Evolutionary conservation across 1,139 yeast species (phyloP).

Genomic region (Diutina siamensis): DNA sequence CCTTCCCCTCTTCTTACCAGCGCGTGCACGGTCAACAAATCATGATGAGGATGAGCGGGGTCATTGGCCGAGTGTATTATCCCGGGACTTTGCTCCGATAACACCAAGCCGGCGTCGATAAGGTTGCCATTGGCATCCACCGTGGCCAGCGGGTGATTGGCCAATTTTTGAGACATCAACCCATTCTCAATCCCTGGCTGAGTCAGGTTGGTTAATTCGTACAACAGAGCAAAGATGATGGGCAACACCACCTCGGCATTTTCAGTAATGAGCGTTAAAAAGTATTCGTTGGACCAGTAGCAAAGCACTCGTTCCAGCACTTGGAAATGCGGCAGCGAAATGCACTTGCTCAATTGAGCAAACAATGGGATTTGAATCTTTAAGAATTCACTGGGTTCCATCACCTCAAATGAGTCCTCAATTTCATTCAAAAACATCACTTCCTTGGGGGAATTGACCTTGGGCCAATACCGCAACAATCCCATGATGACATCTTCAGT

Average conservation of each 20-base stretch:
- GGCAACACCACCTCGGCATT: constrained; percentile 88
- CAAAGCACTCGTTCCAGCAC: constrained; percentile 92
- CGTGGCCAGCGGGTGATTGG: constrained; percentile 29
- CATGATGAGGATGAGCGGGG: not conserved
- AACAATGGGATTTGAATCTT: constrained; percentile 89
- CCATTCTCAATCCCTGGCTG: constrained; percentile 42
- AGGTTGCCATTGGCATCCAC: constrained; percentile 38
- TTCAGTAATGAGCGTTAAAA: constrained; percentile 80
- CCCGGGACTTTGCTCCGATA: constrained; percentile 12
- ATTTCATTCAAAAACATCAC: constrained; percentile 91
- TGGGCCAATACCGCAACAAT: constrained; percentile 91
- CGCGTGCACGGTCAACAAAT: not conserved
- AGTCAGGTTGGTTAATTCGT: constrained; percentile 58
- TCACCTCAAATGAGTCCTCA: constrained; percentile 92
- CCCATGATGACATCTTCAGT: constrained; percentile 97
- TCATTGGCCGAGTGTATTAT: constrained; percentile 1
- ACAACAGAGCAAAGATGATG: constrained; percentile 79
- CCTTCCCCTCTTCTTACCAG: constrained; percentile 9
- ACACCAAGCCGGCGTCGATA: constrained; percentile 28
- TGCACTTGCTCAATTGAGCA: constrained; percentile 89
- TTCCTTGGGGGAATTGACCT: constrained; percentile 88
- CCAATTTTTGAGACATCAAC: constrained; percentile 30
- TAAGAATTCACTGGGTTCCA: constrained; percentile 86
- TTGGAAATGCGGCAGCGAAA: constrained; percentile 92
- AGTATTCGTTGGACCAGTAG: constrained; percentile 92